Evolutionary conservation across 768 basidiomycete genomes (phyloP).

Genomic region (Kwoniella dejecticola): DNA sequence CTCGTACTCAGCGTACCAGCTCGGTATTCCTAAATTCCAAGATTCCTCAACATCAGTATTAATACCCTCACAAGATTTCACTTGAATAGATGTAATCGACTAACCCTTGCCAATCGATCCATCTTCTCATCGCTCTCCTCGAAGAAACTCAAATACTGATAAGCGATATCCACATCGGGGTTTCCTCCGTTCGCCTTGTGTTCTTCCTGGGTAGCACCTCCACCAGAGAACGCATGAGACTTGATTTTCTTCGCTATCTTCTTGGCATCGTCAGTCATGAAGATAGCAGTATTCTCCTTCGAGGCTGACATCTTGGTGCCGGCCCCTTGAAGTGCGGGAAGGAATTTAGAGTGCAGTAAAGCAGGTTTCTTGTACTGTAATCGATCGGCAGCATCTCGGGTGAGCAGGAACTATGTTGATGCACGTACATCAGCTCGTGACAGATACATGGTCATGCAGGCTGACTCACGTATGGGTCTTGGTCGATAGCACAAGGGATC

Average conservation of each 20-base stretch:
- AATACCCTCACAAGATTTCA: no score
- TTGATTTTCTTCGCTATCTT: constrained; percentile 99
- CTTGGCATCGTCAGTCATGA: constrained; percentile 86
- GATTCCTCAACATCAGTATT: not conserved
- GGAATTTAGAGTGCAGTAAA: constrained; percentile 92
- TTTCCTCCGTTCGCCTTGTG: constrained; percentile 85
- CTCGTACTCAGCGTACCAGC: constrained; percentile 83
- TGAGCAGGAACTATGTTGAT: constrained; percentile 88
- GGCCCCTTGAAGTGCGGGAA: constrained; percentile 95
- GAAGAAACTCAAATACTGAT: constrained; percentile 94
- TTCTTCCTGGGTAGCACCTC: constrained; percentile 92
- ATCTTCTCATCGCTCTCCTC: constrained; percentile 92
- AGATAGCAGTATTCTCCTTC: constrained; percentile 87
- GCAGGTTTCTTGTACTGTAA: constrained; percentile 95
- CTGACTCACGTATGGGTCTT: constrained; percentile 57
- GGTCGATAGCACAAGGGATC: constrained; percentile 98
- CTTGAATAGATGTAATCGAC: constrained; percentile 33
- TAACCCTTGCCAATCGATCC: constrained; percentile 71
- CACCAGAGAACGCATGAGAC: constrained; percentile 93
- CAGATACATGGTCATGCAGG: not conserved
- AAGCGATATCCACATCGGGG: constrained; percentile 91
- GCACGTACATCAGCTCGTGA: not conserved
- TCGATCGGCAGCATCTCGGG: constrained; percentile 89
- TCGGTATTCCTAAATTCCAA: constrained; percentile 74
- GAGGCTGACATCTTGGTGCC: constrained; percentile 99